These are phyloP conservation scores for Veloboletus limbatus DNA, from an alignment of 1,284 basidiomycete genomes.

Conservation along the genomic window DNA sequence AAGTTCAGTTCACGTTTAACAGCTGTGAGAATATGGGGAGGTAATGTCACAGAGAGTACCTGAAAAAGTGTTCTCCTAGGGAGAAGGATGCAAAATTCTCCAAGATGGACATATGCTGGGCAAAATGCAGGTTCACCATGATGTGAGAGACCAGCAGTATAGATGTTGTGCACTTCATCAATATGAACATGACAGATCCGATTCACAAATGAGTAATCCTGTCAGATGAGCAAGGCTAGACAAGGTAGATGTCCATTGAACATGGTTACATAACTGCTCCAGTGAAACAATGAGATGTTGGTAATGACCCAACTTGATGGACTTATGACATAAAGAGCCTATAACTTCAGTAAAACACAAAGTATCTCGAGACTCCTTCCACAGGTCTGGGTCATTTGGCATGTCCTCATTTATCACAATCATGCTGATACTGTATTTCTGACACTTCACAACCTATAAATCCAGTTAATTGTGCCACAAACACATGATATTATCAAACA, in stretches of 20 bases:
- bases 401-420: neutral
- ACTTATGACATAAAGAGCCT: no score
- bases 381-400: neutral
- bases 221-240: no score
- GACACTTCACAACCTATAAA: neutral
- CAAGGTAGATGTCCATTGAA: no score
- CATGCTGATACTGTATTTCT: no score
- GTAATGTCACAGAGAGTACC: slow-evolving; percentile 1
- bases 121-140: neutral
- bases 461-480: no score
- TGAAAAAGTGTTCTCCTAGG: neutral
- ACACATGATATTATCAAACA: no score
- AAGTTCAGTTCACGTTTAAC: neutral
- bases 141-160: neutral
- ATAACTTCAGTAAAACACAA: no score
- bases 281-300: no score
- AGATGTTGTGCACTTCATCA: slow-evolving; percentile 11
- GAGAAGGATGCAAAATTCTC: neutral
- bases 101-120: neutral
- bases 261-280: no score
- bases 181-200: slow-evolving; percentile 4
- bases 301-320: no score
- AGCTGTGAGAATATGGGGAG: neutral
- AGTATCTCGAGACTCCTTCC: no score
- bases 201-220: no score